A percentile compares a stretch with the other conserved stretches of the same genome.
Conservation (phyloP, 306 rosid genomes). For the Fragaria nilgerrensis region DNA sequence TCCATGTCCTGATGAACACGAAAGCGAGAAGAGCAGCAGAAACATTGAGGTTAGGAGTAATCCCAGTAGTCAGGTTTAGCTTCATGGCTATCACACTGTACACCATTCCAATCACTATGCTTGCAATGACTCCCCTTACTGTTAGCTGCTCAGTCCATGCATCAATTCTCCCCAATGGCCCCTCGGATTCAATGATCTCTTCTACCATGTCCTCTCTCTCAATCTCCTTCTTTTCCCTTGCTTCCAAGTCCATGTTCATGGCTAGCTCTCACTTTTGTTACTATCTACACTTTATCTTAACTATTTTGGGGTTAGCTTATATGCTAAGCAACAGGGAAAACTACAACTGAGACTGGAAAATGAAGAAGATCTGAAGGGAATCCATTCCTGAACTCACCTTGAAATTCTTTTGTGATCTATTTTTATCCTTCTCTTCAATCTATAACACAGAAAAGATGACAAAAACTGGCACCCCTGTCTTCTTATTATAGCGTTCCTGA, state of each 20-base stretch:
- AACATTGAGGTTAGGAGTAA: constrained; percentile 77
- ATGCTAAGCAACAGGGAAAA: not conserved
- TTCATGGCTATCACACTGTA: constrained; percentile 85
- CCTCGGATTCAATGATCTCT: not conserved
- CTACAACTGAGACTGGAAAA: not conserved
- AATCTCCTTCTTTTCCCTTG: constrained; percentile 31
- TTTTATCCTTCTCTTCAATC: not conserved
- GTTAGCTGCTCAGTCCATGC: constrained; percentile 75
- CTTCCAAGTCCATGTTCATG: constrained; percentile 27
- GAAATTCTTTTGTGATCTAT: not conserved
- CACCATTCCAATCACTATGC: constrained; percentile 61
- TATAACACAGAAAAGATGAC: not conserved
- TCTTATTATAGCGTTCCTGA: not conserved
- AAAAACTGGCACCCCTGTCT: not conserved
- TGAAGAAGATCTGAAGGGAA: not conserved
- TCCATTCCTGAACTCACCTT: constrained; percentile 8
- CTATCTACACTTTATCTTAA: not conserved
- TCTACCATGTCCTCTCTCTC: constrained; percentile 28
- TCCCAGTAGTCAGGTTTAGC: constrained; percentile 84
- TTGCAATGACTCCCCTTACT: constrained; percentile 69
- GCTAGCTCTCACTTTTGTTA: not conserved
- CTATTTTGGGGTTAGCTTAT: not conserved
- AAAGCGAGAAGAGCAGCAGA: constrained; percentile 91
- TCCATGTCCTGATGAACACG: constrained; percentile 68
- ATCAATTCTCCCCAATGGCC: constrained; percentile 18